Evolutionary conservation across 345 rosid genomes (phyloP).

Genomic region (Erysimum cheiranthoides): DNA sequence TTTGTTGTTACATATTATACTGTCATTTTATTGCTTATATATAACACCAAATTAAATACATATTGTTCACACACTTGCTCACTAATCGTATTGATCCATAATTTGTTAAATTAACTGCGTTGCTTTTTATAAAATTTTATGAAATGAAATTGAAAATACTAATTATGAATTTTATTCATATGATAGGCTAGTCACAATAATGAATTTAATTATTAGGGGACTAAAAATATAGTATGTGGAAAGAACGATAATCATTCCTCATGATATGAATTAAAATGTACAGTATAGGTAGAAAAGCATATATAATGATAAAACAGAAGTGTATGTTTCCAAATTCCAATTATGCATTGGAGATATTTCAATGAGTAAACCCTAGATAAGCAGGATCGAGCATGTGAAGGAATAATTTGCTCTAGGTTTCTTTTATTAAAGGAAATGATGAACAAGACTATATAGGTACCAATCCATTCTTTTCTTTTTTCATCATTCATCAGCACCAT

Average conservation of each 20-base stretch:
- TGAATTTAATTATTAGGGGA: neutral
- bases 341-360: slow-evolving; percentile 23
- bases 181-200: neutral
- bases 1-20: neutral
- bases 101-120: neutral
- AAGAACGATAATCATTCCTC: slow-evolving; percentile 30
- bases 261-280: slow-evolving; percentile 19
- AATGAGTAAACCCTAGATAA: slow-evolving; percentile 40
- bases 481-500: slow-evolving; percentile 17
- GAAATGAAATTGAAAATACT: neutral
- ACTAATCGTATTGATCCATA: neutral
- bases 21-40: neutral
- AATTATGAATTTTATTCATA: neutral
- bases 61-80: neutral
- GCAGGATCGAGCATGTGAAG: slow-evolving; percentile 43
- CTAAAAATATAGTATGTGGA: slow-evolving; percentile 19
- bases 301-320: slow-evolving; percentile 34
- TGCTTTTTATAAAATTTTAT: neutral
- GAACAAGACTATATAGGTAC: slow-evolving; percentile 24
- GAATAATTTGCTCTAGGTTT: slow-evolving; percentile 37
- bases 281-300: slow-evolving; percentile 19
- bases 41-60: neutral
- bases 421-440: slow-evolving; percentile 38
- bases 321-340: slow-evolving; percentile 26
- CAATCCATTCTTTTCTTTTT: neutral